These are phyloP conservation scores for Botrytis byssoidea DNA, from an alignment of 2,329 filamentous ascomycete species.

Conservation along the genomic window DNA sequence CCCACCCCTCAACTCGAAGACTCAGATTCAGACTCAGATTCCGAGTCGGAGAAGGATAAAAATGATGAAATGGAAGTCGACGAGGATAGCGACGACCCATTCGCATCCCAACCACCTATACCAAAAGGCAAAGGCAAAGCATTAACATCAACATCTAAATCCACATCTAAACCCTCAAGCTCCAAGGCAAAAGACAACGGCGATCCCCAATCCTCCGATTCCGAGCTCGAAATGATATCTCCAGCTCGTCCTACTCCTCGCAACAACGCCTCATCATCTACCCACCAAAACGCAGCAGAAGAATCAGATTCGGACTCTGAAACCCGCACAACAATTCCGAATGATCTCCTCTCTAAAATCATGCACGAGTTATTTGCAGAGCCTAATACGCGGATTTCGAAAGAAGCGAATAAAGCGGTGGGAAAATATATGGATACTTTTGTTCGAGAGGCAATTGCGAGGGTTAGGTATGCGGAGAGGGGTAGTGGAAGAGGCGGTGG, in stretches of 20 bases:
- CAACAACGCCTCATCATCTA: neutral
- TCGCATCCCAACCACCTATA: neutral
- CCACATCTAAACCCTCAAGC: neutral
- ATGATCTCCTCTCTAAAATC: conserved; percentile 70
- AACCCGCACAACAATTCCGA: conserved; percentile 53
- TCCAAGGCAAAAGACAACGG: neutral
- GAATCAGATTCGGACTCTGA: conserved; percentile 18
- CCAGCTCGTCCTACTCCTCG: neutral
- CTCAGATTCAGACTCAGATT: neutral
- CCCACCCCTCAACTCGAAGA: neutral
- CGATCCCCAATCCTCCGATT: neutral
- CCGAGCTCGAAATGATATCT: neutral
- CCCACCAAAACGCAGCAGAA: conserved; percentile 4
- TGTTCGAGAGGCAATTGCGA: conserved; percentile 81
- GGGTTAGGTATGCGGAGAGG: conserved; percentile 63
- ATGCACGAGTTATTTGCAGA: conserved; percentile 76
- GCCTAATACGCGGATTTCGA: conserved; percentile 68
- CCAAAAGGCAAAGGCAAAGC: neutral
- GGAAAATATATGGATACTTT: conserved; percentile 90
- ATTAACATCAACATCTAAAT: conserved; percentile 15
- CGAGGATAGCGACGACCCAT: conserved; percentile 5
- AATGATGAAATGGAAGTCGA: neutral
- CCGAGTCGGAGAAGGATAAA: neutral
- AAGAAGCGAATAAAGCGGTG: conserved; percentile 73
- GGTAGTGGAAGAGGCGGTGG: conserved; percentile 41